Percentiles rank a stretch among this genome's conserved stretches.
Conservation (phyloP, 108 stramenopile genomes). For the Nitzschia sp. region DNA sequence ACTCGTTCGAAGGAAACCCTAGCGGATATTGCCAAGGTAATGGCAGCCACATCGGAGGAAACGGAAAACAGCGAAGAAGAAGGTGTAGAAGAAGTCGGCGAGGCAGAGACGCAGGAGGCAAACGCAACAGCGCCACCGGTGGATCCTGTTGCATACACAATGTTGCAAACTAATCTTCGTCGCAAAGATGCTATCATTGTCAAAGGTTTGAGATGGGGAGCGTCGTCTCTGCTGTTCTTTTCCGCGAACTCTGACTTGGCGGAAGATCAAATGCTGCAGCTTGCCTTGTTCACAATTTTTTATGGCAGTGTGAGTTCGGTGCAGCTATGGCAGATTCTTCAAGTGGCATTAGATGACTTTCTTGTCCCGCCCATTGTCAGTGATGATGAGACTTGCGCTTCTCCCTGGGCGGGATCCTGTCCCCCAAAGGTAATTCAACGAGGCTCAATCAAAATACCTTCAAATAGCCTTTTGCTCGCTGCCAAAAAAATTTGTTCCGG, state of each 20-base stretch:
- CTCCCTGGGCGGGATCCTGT: conserved; percentile 49
- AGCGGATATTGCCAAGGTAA: conserved; percentile 15
- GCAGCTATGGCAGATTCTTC: conserved; percentile 54
- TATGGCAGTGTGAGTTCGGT: conserved; percentile 51
- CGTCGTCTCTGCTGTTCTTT: conserved; percentile 40
- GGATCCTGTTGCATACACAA: conserved; percentile 62
- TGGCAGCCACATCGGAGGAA: conserved; percentile 1
- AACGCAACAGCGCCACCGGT: conserved; percentile 1
- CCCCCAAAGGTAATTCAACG: conserved; percentile 45
- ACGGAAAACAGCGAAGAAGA: conserved; percentile 3
- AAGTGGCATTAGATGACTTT: conserved; percentile 26
- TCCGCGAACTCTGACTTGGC: background rate
- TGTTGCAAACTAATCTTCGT: conserved; percentile 49
- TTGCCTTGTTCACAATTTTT: conserved; percentile 50
- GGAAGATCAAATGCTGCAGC: conserved; percentile 24
- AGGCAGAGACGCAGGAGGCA: background rate
- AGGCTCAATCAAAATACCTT: conserved; percentile 30
- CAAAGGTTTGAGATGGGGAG: conserved; percentile 42
- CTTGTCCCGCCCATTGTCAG: background rate
- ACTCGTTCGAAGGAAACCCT: conserved; percentile 8
- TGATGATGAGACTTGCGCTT: conserved; percentile 32
- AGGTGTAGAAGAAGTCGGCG: conserved; percentile 6
- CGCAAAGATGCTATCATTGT: conserved; percentile 35
- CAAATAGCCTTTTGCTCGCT: conserved; percentile 33
- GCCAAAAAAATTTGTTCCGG: conserved; percentile 42